Conservation (phyloP, 345 rosid genomes). For the Melaleuca quinquenervia region DNA sequence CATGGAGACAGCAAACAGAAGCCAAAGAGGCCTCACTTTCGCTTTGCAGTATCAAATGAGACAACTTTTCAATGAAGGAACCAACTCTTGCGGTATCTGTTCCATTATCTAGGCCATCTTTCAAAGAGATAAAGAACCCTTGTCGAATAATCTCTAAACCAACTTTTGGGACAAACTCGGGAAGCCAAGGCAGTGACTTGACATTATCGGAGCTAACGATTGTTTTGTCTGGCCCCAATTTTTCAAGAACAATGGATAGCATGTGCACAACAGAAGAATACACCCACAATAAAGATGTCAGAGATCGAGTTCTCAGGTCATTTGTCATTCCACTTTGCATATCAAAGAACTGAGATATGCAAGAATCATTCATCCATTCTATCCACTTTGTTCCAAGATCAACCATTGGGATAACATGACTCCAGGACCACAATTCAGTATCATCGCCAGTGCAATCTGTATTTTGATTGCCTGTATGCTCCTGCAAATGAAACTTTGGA, state of each 20-base stretch:
- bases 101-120: conserved; percentile 6
- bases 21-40: conserved; percentile 48
- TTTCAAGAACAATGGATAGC: conserved; percentile 61
- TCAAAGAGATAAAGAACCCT: conserved; percentile 36
- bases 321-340: conserved; percentile 13
- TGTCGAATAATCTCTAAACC: conserved; percentile 62
- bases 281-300: conserved; percentile 53
- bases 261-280: conserved; percentile 54
- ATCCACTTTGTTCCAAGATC: conserved; percentile 74
- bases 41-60: conserved; percentile 38
- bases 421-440: conserved; percentile 69
- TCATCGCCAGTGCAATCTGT: conserved; percentile 7
- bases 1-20: conserved; percentile 63
- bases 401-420: conserved; percentile 59
- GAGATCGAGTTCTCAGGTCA: conserved; percentile 11
- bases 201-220: conserved; percentile 11
- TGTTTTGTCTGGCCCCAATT: conserved; percentile 30
- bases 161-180: conserved; percentile 80
- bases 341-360: conserved; percentile 24
- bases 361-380: conserved; percentile 17
- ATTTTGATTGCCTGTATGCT: conserved; percentile 5
- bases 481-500: conserved; percentile 45
- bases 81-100: conserved; percentile 16
- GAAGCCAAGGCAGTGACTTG: conserved; percentile 51
- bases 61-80: conserved; percentile 44